Conservation (phyloP, 2,329 filamentous ascomycete genomes). For the Atkinsonella texensis region DNA sequence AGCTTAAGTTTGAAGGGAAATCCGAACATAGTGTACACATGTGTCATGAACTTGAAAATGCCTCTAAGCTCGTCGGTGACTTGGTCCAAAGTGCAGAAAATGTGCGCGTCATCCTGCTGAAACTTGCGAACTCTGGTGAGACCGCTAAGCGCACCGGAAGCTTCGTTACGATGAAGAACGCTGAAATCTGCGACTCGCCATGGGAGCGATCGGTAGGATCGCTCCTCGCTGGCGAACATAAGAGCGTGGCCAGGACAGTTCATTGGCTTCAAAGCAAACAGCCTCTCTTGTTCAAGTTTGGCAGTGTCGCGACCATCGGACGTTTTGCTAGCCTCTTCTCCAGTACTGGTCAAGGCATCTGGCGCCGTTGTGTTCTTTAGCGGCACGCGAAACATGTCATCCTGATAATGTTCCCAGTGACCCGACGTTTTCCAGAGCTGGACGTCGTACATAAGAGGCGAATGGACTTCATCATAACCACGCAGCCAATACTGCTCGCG, state of each 20-base stretch:
- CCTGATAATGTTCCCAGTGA: slow-evolving; percentile 76
- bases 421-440: slow-evolving; percentile 89
- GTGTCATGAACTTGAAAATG: slow-evolving; percentile 76
- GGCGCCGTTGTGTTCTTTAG: too few species aligned
- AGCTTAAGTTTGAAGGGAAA: slow-evolving; percentile 84
- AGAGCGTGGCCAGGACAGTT: slow-evolving; percentile 94
- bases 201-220: slow-evolving; percentile 76
- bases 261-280: slow-evolving; percentile 78
- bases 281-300: slow-evolving; percentile 58
- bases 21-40: slow-evolving; percentile 51
- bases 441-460: slow-evolving; percentile 89
- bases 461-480: slow-evolving; percentile 88
- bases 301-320: slow-evolving; percentile 30
- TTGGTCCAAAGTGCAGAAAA: slow-evolving; percentile 58
- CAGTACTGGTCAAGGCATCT: too few species aligned
- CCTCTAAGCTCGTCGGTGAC: slow-evolving; percentile 47
- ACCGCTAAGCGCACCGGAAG: slow-evolving; percentile 80
- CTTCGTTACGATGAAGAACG: slow-evolving; percentile 88
- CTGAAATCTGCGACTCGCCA: slow-evolving; percentile 93
- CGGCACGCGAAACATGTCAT: slow-evolving; percentile 59
- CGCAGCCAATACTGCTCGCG: slow-evolving; percentile 68
- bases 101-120: slow-evolving; percentile 92
- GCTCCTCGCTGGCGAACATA: slow-evolving; percentile 71
- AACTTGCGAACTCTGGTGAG: slow-evolving; percentile 88
- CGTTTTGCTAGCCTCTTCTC: too few species aligned